phyloP scores from a whole-genome alignment of 75 land plant species.

The Isoetes taiwanensis region DNA sequence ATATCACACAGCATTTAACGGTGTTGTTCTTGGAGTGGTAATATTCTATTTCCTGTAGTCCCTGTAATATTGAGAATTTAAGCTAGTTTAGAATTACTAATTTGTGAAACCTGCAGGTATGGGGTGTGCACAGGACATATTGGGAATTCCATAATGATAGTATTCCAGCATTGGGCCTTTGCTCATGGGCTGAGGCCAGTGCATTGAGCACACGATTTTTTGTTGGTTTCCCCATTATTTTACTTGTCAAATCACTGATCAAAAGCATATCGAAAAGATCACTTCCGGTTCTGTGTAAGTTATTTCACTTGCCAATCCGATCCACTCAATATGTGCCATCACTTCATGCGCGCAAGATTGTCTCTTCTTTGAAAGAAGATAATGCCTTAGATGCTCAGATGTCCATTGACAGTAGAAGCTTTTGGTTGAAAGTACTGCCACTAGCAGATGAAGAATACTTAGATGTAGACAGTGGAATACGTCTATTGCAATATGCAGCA shows the following conservation, averaged over 20 bases:
- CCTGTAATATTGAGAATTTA: neutral
- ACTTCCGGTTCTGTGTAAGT: slow-evolving; percentile 51
- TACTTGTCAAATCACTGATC: slow-evolving; percentile 60
- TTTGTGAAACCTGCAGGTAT: slow-evolving; percentile 33
- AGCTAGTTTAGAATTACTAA: neutral
- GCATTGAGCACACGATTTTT: slow-evolving; percentile 34
- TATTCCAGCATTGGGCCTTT: slow-evolving; percentile 34
- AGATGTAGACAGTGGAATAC: slow-evolving; percentile 86
- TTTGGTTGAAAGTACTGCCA: neutral
- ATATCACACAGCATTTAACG: slow-evolving; percentile 71
- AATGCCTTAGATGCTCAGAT: neutral
- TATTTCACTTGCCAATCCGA: slow-evolving; percentile 49
- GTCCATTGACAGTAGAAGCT: neutral
- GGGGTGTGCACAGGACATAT: slow-evolving; percentile 65
- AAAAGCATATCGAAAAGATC: slow-evolving; percentile 67
- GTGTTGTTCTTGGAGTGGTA: slow-evolving; percentile 94
- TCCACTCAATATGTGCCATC: slow-evolving; percentile 53
- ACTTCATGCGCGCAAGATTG: neutral
- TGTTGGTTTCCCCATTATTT: slow-evolving; percentile 59
- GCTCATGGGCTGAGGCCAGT: slow-evolving; percentile 18
- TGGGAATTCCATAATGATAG: slow-evolving; percentile 47
- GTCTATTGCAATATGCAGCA: slow-evolving; percentile 81
- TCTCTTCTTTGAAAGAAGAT: neutral
- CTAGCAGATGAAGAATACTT: slow-evolving; percentile 22
- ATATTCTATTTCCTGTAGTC: slow-evolving; percentile 12